Percentiles rank a stretch among this genome's conserved stretches.
These are phyloP conservation scores for Ganoderma meredithae DNA, from an alignment of 1,284 basidiomycete species.

Conservation along the genomic window DNA sequence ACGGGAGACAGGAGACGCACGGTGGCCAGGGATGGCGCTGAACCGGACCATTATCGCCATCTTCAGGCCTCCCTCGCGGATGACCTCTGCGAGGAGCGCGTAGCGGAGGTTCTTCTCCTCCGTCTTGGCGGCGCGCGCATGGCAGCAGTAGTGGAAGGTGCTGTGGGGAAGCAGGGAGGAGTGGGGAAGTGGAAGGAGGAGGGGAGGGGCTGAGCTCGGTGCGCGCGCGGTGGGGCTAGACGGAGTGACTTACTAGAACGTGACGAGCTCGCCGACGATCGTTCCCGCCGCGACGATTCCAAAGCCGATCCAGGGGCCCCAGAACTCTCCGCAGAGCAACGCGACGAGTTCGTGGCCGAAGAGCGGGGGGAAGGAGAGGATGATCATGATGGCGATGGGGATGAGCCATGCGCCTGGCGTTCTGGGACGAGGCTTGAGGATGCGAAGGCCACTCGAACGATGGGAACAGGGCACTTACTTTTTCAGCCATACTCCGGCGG, in stretches of 20 bases:
- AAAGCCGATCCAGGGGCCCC: conserved; percentile 74
- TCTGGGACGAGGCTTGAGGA: conserved; percentile 1
- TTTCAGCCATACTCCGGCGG: conserved; percentile 58
- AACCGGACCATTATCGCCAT: conserved; percentile 77
- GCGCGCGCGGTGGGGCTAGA: not conserved
- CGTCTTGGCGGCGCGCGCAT: conserved; percentile 69
- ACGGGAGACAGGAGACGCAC: conserved; percentile 44
- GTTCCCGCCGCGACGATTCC: conserved; percentile 73
- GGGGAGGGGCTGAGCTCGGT: not conserved
- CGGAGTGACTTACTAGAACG: conserved; percentile 59
- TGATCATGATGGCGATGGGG: conserved; percentile 80
- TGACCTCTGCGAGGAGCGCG: conserved; percentile 78
- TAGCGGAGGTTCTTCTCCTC: conserved; percentile 78
- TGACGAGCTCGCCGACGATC: conserved; percentile 71
- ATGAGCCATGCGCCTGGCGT: conserved; percentile 75
- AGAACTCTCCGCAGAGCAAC: conserved; percentile 75
- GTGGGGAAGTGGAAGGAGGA: too few relatives aligned
- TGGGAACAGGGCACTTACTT: conserved; percentile 38
- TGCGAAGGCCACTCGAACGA: not conserved
- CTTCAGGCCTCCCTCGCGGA: conserved; percentile 81
- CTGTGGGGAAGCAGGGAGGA: conserved; percentile 39
- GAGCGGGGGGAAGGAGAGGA: conserved; percentile 80
- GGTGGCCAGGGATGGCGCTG: conserved; percentile 81
- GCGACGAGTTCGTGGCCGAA: conserved; percentile 83
- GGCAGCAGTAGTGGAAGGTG: conserved; percentile 71